Conservation (phyloP, 805 yeast genomes). For the Metschnikowia koreensis region DNA sequence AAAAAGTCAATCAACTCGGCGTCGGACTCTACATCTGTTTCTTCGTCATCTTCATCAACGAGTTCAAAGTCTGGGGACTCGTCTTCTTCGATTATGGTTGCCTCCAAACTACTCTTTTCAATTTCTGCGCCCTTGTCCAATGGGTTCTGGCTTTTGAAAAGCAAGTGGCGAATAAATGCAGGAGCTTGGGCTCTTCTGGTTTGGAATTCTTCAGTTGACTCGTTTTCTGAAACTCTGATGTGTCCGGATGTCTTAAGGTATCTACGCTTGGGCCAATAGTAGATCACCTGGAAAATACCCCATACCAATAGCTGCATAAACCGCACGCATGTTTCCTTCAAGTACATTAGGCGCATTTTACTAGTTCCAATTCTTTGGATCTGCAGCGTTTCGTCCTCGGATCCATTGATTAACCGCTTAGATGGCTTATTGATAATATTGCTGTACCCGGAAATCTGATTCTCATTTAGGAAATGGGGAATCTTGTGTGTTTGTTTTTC, state of each 20-base stretch:
- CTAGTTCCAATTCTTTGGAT: conserved; percentile 18
- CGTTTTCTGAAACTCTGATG: neutral
- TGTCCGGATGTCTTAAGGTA: neutral
- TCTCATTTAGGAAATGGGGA: conserved; percentile 12
- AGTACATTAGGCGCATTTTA: conserved; percentile 20
- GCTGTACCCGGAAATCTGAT: conserved; percentile 25
- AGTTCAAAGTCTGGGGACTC: conserved; percentile 14
- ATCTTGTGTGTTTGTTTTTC: conserved; percentile 5
- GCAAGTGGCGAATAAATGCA: conserved; percentile 22
- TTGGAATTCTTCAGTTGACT: conserved; percentile 7
- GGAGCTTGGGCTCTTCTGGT: conserved; percentile 21
- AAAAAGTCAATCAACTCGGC: conserved; percentile 1
- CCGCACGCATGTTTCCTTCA: conserved; percentile 21
- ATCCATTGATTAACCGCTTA: conserved; percentile 22
- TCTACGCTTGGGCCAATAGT: conserved; percentile 2
- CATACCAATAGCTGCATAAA: conserved; percentile 25
- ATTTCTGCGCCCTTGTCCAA: neutral
- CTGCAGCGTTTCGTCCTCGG: conserved; percentile 3
- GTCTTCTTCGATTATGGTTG: conserved; percentile 7
- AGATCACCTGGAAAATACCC: neutral
- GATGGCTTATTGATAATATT: conserved; percentile 32
- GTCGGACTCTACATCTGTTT: conserved; percentile 13
- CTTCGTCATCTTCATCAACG: conserved; percentile 1
- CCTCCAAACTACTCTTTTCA: no score
- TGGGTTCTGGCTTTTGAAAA: conserved; percentile 1